A percentile compares a stretch with the other conserved stretches of the same genome.
Conservation (phyloP, 768 basidiomycete genomes). For the Jaapia argillacea region DNA sequence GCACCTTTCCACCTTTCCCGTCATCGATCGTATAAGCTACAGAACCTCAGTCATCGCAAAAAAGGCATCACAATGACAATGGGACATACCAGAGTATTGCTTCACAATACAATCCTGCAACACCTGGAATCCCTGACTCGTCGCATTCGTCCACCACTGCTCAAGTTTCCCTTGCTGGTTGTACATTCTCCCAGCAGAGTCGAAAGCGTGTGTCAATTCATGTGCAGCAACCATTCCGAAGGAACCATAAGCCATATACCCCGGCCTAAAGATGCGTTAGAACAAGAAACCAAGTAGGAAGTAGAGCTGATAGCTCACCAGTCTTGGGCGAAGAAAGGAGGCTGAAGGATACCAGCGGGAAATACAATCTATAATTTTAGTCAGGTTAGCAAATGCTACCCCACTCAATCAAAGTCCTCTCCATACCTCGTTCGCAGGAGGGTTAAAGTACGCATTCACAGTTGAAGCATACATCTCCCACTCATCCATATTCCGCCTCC, state of each 20-base stretch:
- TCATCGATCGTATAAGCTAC: slow-evolving; percentile 77
- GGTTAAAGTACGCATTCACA: slow-evolving; percentile 85
- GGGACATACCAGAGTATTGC: slow-evolving; percentile 68
- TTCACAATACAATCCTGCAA: slow-evolving; percentile 85
- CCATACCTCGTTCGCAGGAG: slow-evolving; percentile 76
- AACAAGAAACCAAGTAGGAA: slow-evolving; percentile 6
- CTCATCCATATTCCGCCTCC: slow-evolving; percentile 50
- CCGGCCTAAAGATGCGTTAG: slow-evolving; percentile 77
- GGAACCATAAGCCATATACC: slow-evolving; percentile 83
- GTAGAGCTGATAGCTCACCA: slow-evolving; percentile 38
- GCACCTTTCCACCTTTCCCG: slow-evolving; percentile 71
- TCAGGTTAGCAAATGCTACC: neutral
- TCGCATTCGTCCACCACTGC: slow-evolving; percentile 90
- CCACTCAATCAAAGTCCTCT: neutral
- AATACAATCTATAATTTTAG: slow-evolving; percentile 63
- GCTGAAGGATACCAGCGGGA: slow-evolving; percentile 90
- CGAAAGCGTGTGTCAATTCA: slow-evolving; percentile 88
- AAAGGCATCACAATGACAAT: neutral
- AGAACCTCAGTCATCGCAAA: slow-evolving; percentile 1
- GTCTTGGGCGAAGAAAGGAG: slow-evolving; percentile 78
- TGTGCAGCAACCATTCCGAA: slow-evolving; percentile 92
- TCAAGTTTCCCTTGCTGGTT: slow-evolving; percentile 83
- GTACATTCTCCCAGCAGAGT: slow-evolving; percentile 82
- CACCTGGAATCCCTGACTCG: slow-evolving; percentile 73
- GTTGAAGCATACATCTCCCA: slow-evolving; percentile 89